phyloP scores from a whole-genome alignment of 2,329 filamentous ascomycete genomes.

The Onygenales sp. region DNA sequence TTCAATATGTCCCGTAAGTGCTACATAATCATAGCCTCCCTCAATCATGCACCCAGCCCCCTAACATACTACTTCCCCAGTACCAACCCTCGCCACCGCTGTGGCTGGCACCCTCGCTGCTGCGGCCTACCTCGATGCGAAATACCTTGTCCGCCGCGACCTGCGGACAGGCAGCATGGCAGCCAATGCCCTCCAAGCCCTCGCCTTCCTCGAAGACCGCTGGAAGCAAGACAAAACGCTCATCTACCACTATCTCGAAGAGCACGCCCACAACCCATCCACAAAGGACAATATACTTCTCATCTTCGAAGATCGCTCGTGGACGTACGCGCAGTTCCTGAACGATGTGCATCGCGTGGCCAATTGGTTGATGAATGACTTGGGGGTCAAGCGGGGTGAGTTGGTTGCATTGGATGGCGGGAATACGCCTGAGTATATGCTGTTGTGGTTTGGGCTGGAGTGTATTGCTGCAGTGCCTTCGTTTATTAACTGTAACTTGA shows the following conservation, averaged over 20 bases:
- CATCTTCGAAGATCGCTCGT: constrained; percentile 1
- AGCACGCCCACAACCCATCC: background rate
- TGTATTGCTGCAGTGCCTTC: constrained; percentile 38
- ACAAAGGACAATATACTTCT: background rate
- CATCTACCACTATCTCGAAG: constrained; percentile 1
- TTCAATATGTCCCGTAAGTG: too few relatives aligned
- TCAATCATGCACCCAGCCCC: background rate
- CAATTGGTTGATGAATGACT: constrained; percentile 1
- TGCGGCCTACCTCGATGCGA: constrained; percentile 2
- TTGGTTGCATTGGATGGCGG: constrained; percentile 39
- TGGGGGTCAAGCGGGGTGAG: constrained; percentile 18
- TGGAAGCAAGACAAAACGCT: constrained; percentile 4
- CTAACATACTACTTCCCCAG: background rate
- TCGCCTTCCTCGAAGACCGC: background rate
- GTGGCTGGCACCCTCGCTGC: constrained; percentile 1
- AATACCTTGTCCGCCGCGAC: constrained; percentile 1
- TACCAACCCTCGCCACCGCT: background rate
- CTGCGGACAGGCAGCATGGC: background rate
- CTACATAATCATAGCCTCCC: background rate
- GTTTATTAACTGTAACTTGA: constrained; percentile 39
- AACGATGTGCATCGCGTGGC: constrained; percentile 1
- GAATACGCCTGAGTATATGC: constrained; percentile 42
- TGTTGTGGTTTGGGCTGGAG: constrained; percentile 34
- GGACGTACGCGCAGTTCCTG: constrained; percentile 1
- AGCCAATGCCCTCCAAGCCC: background rate